phyloP scores from a whole-genome alignment of 768 basidiomycete genomes.

The Rhodosporidiobolus sp. region DNA sequence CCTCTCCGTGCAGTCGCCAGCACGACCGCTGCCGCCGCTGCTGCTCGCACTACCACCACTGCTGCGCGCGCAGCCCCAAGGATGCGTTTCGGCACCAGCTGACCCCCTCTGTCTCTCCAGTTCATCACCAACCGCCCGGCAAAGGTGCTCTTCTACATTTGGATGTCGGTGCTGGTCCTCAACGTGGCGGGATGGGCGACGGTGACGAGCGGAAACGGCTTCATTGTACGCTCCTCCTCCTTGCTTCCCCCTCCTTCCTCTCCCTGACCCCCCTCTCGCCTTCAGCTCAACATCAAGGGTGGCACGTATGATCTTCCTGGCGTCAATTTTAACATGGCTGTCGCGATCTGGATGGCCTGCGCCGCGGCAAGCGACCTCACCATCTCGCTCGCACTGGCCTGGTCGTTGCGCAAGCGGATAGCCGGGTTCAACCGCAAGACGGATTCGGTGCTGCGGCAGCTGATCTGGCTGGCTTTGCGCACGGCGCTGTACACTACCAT shows the following conservation, averaged over 20 bases:
- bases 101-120: background rate
- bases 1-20: no score
- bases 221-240: background rate
- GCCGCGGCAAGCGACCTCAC: background rate
- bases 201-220: background rate
- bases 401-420: background rate
- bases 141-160: constrained; percentile 4
- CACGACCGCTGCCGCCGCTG: no score
- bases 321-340: background rate
- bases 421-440: constrained; percentile 2
- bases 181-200: background rate
- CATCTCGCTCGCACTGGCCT: constrained; percentile 15
- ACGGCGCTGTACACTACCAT: constrained; percentile 16
- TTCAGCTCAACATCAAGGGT: no score
- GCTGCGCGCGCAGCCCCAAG: no score
- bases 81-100: background rate
- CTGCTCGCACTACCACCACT: no score
- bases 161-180: background rate
- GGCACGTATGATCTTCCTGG: background rate
- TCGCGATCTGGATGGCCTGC: constrained; percentile 1
- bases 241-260: background rate
- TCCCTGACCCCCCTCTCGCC: background rate
- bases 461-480: constrained; percentile 1
- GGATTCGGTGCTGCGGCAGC: constrained; percentile 1
- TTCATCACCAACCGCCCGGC: constrained; percentile 7